Base-by-base conservation (phyloP, 2,329 filamentous ascomycete genomes). In the Diplodia intermedia region DNA sequence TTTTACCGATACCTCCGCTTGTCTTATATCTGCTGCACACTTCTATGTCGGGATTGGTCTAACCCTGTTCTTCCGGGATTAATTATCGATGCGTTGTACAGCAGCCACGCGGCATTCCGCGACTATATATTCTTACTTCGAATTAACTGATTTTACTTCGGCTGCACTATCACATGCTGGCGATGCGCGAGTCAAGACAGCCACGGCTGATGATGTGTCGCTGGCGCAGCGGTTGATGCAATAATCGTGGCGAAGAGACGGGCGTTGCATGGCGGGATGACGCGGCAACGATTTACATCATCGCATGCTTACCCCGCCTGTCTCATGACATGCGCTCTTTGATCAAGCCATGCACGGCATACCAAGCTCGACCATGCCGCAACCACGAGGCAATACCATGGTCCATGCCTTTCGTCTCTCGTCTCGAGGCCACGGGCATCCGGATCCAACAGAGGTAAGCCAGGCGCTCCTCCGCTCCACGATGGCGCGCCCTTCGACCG, bases 1-100 rank as follows among this genome's bases (percentile, higher is more conserved):
- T 49, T 62, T 62, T 33, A 36, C 57, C 40, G 57, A 62, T 62
- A 33, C 57, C 57, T 50, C 33, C n/a, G 29, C 38, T 40, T 33
- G 47, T 60, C 26, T 26, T 26, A 26, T 26, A 26, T 60, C 55
- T 60, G 49, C 55, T 49, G 18, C 11, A 47, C 31, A 14, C 26
- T 20, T 4, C 29, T 33, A 8, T 14, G 26, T 31, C 8, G 5
- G 18, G 23, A 29, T 23, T 7, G 18, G 12, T 29, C 11, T 11
- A 29, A n/a, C 18, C n/a, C 8, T 23, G 9, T 20, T 20, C 8
- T 20, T 20, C 6, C 8, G 2, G 43, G 43, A 20, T 47, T 47
- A 1, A n/a, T 47, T 9, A 12, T 26, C 26, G 26, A 38, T 38
- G 11, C 11, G 36, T 38, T 38, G 11, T 38, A 38, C 36, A 38